Evolutionary conservation across 306 rosid species (phyloP).

Genomic region (Dalbergia cultrata): DNA sequence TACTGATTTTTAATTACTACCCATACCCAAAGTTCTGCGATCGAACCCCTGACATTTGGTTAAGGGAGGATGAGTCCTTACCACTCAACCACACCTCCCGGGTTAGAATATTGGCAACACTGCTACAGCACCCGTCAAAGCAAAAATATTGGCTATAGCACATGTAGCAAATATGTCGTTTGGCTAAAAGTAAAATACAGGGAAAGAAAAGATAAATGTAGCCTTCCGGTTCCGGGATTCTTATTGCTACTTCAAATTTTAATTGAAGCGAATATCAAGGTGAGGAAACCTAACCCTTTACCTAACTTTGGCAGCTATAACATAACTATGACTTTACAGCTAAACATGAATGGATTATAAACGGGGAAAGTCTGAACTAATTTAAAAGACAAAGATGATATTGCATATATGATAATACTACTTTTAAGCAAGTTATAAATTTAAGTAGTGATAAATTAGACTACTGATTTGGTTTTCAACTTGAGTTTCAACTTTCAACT

Average conservation of each 20-base stretch:
- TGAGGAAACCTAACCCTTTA: conserved; percentile 24
- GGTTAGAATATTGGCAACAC: too few relatives aligned
- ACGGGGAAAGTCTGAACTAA: neutral
- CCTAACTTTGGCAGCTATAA: conserved; percentile 50
- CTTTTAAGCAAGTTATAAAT: neutral
- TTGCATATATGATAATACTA: neutral
- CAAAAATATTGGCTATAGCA: too few relatives aligned
- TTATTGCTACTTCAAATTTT: neutral
- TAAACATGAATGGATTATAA: neutral
- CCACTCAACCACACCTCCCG: too few relatives aligned
- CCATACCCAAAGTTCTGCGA: too few relatives aligned
- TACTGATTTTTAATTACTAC: too few relatives aligned
- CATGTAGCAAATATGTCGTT: too few relatives aligned
- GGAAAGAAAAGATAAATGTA: neutral
- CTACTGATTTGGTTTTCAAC: neutral
- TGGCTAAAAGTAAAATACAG: neutral
- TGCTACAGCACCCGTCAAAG: too few relatives aligned
- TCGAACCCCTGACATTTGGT: too few relatives aligned
- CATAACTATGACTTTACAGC: conserved; percentile 24
- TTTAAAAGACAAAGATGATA: neutral
- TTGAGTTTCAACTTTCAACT: conserved; percentile 16
- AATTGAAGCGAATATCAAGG: conserved; percentile 27
- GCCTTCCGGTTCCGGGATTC: neutral
- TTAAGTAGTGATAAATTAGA: neutral
- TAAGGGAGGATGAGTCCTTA: too few relatives aligned